phyloP scores from a whole-genome alignment of 1,284 basidiomycete genomes.

The Chiua sp. region DNA sequence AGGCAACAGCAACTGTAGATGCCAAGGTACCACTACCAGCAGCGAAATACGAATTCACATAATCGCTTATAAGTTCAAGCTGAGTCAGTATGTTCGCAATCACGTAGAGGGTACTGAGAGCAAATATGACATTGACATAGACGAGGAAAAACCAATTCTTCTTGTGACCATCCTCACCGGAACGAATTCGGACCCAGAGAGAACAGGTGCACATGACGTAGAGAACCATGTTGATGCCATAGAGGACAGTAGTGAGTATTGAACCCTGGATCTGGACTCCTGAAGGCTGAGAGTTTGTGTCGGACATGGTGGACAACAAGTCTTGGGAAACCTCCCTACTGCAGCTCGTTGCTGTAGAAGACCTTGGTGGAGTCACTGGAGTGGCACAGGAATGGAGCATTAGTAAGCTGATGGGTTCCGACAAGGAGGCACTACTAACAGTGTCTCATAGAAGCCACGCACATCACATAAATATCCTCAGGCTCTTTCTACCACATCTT shows the following conservation, averaged over 20 bases:
- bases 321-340: no score
- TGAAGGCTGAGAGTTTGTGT: slow-evolving; percentile 20
- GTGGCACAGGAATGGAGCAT: no score
- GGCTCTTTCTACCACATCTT: no score
- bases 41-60: no score
- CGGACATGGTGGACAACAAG: background rate
- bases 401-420: no score
- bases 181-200: slow-evolving; percentile 31
- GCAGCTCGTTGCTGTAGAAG: no score
- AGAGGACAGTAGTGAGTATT: slow-evolving; percentile 33
- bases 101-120: slow-evolving; percentile 37
- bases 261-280: slow-evolving; percentile 38
- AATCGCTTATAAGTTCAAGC: slow-evolving; percentile 35
- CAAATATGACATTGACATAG: slow-evolving; percentile 39
- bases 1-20: slow-evolving; percentile 21
- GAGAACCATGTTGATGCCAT: slow-evolving; percentile 36
- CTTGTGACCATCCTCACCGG: slow-evolving; percentile 10
- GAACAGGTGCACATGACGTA: slow-evolving; percentile 33
- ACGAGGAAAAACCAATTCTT: slow-evolving; percentile 32
- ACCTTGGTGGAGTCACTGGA: no score
- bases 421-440: no score
- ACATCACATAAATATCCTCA: no score
- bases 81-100: slow-evolving; percentile 33
- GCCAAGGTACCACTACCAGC: slow-evolving; percentile 2
- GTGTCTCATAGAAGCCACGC: no score